These are phyloP conservation scores for Cladosporium colombiae DNA, from an alignment of 2,329 filamentous ascomycete genomes.

Conservation along the genomic window DNA sequence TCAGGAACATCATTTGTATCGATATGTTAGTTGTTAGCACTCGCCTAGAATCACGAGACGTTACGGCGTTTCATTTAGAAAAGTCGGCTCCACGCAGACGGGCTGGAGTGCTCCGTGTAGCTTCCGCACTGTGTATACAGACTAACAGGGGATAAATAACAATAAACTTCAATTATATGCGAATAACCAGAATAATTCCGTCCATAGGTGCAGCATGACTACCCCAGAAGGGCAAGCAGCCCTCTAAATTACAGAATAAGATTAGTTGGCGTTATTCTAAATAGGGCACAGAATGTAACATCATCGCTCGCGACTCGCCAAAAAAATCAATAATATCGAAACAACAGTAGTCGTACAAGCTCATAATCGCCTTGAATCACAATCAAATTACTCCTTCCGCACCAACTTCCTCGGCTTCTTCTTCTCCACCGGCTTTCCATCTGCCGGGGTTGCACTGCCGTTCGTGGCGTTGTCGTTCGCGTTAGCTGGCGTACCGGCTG, in stretches of 20 bases:
- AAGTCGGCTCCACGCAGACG: conserved; percentile 10
- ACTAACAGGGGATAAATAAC: neutral
- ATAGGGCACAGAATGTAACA: neutral
- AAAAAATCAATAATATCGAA: neutral
- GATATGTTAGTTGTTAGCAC: neutral
- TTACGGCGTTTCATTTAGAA: conserved; percentile 16
- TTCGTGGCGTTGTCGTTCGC: conserved; percentile 19
- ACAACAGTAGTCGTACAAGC: neutral
- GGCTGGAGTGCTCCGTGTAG: conserved; percentile 3
- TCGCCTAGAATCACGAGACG: conserved; percentile 13
- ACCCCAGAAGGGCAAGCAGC: neutral
- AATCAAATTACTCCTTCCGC: conserved; percentile 11
- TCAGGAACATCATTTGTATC: neutral
- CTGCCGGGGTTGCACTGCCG: conserved; percentile 20
- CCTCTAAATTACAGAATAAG: neutral
- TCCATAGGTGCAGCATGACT: neutral
- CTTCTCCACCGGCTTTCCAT: conserved; percentile 32
- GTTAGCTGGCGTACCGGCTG: conserved; percentile 20
- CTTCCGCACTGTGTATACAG: neutral
- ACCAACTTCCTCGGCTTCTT: conserved; percentile 36
- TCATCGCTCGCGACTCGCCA: neutral
- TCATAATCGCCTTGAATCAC: neutral
- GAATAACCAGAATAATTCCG: neutral
- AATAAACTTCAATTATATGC: neutral
- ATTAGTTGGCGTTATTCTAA: neutral